Evolutionary conservation across 2,329 filamentous ascomycete genomes (phyloP).

Genomic region (Colletotrichum camelliae): DNA sequence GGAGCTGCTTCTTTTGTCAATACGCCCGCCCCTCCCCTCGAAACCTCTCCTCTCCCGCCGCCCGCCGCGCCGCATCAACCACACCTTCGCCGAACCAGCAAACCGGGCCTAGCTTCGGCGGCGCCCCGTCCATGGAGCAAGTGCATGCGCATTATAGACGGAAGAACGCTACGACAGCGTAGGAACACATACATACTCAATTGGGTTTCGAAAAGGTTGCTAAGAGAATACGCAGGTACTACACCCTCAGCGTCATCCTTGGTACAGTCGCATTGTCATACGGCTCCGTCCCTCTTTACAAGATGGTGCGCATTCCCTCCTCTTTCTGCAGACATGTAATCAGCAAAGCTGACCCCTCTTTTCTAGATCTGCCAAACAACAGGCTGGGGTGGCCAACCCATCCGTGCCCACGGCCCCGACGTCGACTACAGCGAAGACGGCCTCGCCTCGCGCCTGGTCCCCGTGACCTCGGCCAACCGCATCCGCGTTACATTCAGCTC

Average conservation of each 20-base stretch:
- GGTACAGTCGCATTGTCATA: conserved; percentile 83
- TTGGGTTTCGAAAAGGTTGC: background rate
- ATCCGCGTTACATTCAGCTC: conserved; percentile 96
- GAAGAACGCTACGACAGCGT: conserved; percentile 69
- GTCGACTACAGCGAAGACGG: conserved; percentile 58
- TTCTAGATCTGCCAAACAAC: conserved; percentile 80
- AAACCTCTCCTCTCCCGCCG: conserved; percentile 5
- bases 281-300: conserved; percentile 85
- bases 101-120: conserved; percentile 23
- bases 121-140: conserved; percentile 60
- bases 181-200: conserved; percentile 4
- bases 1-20: conserved; percentile 44
- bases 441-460: conserved; percentile 77
- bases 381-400: conserved; percentile 91
- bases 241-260: conserved; percentile 77
- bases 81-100: conserved; percentile 35
- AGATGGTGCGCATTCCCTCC: conserved; percentile 65
- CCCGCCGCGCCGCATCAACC: conserved; percentile 31
- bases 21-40: conserved; percentile 33
- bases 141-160: conserved; percentile 67
- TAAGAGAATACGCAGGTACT: conserved; percentile 58
- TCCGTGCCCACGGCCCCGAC: conserved; percentile 72
- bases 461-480: conserved; percentile 80
- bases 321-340: conserved; percentile 7
- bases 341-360: conserved; percentile 6